Conservation (phyloP, 306 rosid genomes). For the Herpetospermum pedunculosum region DNA sequence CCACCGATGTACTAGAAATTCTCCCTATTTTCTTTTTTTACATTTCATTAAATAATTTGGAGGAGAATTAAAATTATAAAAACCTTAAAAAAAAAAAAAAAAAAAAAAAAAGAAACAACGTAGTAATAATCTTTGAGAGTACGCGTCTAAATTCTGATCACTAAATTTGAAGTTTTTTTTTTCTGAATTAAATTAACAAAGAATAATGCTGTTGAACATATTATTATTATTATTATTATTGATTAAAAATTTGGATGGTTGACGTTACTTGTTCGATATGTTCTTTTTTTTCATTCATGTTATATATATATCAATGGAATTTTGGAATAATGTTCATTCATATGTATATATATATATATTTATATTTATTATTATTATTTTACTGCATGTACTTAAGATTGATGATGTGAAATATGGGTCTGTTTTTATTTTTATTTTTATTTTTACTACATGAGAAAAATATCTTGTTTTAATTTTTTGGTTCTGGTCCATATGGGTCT, state of each 20-base stretch:
- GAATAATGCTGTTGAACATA: not conserved
- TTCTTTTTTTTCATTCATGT: not conserved
- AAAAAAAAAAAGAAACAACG: no score
- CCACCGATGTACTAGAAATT: no score
- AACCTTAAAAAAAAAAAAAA: no score
- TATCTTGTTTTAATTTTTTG: not conserved
- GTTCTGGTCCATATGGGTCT: slow-evolving; percentile 21
- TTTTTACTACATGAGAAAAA: not conserved
- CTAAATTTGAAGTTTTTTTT: no score
- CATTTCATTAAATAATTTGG: no score
- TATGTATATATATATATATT: not conserved
- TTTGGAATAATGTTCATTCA: no score
- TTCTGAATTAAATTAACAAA: not conserved
- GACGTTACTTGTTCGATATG: slow-evolving; percentile 7
- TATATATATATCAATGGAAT: not conserved
- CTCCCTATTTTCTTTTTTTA: no score
- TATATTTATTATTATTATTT: not conserved
- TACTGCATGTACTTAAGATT: not conserved
- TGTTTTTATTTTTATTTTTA: no score
- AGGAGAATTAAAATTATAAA: no score
- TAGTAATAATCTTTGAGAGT: no score
- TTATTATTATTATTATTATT: no score
- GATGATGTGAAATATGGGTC: not conserved
- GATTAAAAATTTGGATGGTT: slow-evolving; percentile 16
- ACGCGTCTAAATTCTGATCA: no score